Evolutionary conservation across 1,284 basidiomycete genomes (phyloP).

Genomic region (Ustilago tritici): DNA sequence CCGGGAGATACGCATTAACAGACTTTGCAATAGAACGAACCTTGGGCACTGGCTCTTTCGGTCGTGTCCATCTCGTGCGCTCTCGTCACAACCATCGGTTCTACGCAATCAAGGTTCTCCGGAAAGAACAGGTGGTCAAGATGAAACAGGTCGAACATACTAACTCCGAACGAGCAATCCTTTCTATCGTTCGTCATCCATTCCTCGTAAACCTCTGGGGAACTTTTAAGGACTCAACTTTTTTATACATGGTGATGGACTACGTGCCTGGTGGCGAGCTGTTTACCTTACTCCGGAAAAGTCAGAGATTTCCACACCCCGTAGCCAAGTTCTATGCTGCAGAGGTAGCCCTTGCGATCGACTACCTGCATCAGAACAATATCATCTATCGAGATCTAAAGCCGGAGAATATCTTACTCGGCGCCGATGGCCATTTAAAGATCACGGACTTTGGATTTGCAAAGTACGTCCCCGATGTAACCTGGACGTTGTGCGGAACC

Average conservation of each 20-base stretch:
- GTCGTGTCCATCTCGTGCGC: slow-evolving; percentile 66
- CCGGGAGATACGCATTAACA: slow-evolving; percentile 65
- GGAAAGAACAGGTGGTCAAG: slow-evolving; percentile 84
- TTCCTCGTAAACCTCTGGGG: slow-evolving; percentile 99
- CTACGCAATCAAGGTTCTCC: slow-evolving; percentile 69
- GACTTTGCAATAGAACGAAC: slow-evolving; percentile 67
- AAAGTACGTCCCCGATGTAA: slow-evolving; percentile 87
- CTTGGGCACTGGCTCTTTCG: slow-evolving; percentile 67
- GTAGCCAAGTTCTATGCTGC: slow-evolving; percentile 99
- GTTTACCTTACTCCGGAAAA: slow-evolving; percentile 74
- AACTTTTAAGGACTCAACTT: slow-evolving; percentile 90
- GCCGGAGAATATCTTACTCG: slow-evolving; percentile 95
- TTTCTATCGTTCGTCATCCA: slow-evolving; percentile 89
- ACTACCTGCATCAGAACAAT: slow-evolving; percentile 88
- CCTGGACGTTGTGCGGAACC: slow-evolving; percentile 90
- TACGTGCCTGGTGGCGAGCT: slow-evolving; percentile 98
- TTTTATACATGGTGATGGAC: slow-evolving; percentile 99
- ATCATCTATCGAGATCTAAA: slow-evolving; percentile 98
- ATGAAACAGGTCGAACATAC: slow-evolving; percentile 99
- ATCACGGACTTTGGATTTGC: slow-evolving; percentile 99
- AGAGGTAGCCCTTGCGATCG: slow-evolving; percentile 93
- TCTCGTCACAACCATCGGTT: slow-evolving; percentile 66
- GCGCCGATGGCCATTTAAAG: slow-evolving; percentile 95
- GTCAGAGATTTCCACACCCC: slow-evolving; percentile 93
- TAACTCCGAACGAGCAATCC: slow-evolving; percentile 92